These are phyloP conservation scores for Coemansia sp. DNA, from an alignment of 192 early-diverging fungal species.

Conservation along the genomic window DNA sequence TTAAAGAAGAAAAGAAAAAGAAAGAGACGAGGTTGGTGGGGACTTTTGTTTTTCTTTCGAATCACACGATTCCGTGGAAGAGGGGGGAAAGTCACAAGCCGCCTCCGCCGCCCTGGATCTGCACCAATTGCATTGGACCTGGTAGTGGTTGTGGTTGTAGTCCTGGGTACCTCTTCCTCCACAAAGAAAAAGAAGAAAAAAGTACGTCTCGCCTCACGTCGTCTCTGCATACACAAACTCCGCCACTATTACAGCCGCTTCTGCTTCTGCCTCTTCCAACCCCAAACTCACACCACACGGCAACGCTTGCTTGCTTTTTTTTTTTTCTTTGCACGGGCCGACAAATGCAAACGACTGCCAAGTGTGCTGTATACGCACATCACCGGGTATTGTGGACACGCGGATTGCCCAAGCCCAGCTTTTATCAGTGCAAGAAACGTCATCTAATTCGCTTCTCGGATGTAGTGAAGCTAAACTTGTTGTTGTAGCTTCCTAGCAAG, in stretches of 20 bases:
- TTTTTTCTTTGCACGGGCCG: too few species aligned
- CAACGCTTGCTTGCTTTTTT: background rate
- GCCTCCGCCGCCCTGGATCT: background rate
- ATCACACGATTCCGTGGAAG: background rate
- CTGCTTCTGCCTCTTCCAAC: background rate
- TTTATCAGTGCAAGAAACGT: too few species aligned
- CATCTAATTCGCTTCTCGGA: too few species aligned
- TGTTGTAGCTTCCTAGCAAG: background rate
- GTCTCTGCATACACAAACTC: background rate
- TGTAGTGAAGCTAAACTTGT: background rate
- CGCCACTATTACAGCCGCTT: background rate
- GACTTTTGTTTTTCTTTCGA: background rate
- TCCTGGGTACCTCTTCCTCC: too few species aligned
- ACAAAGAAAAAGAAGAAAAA: too few species aligned
- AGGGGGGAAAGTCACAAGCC: background rate
- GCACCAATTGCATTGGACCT: background rate
- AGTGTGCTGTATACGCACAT: too few species aligned
- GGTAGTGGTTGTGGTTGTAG: too few species aligned
- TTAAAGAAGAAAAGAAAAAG: constrained; percentile 8
- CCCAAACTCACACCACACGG: background rate
- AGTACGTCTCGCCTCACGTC: constrained; percentile 1
- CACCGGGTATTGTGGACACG: too few species aligned
- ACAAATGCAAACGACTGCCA: too few species aligned
- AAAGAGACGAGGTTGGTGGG: background rate
- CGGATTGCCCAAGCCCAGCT: too few species aligned